Evolutionary conservation across 495 filamentous ascomycete genomes (phyloP).

Genomic region (Xylaria acuta): DNA sequence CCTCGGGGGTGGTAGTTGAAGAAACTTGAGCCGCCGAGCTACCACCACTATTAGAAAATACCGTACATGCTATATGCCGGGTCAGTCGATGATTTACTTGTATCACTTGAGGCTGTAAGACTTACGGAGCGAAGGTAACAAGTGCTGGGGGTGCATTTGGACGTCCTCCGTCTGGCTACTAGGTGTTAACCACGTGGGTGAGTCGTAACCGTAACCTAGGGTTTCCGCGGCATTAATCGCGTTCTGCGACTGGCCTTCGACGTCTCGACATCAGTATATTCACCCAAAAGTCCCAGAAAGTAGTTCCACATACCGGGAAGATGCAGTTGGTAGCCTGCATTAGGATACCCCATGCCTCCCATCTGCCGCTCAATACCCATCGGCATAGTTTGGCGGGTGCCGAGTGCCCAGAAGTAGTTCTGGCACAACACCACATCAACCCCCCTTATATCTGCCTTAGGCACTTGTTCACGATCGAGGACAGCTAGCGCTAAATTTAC

Average conservation of each 20-base stretch:
- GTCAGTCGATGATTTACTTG: not conserved
- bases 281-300: too few species aligned
- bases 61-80: not conserved
- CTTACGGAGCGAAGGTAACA: not conserved
- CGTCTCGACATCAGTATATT: not conserved
- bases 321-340: not conserved
- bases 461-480: not conserved
- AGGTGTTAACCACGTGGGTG: not conserved
- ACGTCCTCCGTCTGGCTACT: not conserved
- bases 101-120: not conserved
- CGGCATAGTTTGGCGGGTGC: not conserved
- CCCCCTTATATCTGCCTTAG: not conserved
- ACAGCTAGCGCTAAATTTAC: not conserved
- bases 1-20: not conserved
- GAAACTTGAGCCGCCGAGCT: not conserved
- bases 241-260: not conserved
- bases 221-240: not conserved
- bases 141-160: not conserved
- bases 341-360: not conserved
- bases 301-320: not conserved
- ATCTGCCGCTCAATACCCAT: not conserved
- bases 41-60: not conserved
- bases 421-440: constrained; percentile 1
- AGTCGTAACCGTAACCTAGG: not conserved
- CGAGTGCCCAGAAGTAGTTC: not conserved